Conservation (phyloP, 148 eudicot genomes). For the Arbutus unedo region DNA sequence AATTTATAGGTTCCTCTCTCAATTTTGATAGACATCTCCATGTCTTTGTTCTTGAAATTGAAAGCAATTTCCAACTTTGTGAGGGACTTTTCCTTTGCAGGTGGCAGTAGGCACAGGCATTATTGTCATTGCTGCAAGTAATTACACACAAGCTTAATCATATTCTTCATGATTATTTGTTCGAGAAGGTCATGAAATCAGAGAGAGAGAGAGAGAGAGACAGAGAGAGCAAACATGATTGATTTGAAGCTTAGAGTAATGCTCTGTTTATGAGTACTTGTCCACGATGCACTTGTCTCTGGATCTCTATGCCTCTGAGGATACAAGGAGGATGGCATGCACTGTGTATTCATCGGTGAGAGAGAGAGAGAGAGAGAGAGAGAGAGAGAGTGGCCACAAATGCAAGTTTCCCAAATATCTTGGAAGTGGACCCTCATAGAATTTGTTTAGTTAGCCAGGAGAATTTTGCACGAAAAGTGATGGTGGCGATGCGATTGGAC, state of each 20-base stretch:
- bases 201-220: background rate
- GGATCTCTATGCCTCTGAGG: slow-evolving; percentile 11
- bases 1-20: slow-evolving; percentile 14
- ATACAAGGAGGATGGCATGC: slow-evolving; percentile 19
- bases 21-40: slow-evolving; percentile 12
- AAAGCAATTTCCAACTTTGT: slow-evolving; percentile 14
- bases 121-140: slow-evolving; percentile 9
- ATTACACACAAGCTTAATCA: background rate
- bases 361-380: slow-evolving; percentile 12
- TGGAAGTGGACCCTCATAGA: slow-evolving; percentile 9
- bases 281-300: slow-evolving; percentile 11
- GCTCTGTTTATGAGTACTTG: slow-evolving; percentile 17
- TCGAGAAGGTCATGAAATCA: background rate
- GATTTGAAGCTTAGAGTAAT: slow-evolving; percentile 9
- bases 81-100: slow-evolving; percentile 14
- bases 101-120: slow-evolving; percentile 12
- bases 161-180: background rate
- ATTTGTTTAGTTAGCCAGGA: too few relatives aligned
- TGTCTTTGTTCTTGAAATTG: slow-evolving; percentile 14
- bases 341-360: slow-evolving; percentile 18
- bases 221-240: slow-evolving; percentile 19
- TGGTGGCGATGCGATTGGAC: background rate
- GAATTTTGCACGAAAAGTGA: background rate
- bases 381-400: background rate
- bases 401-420: slow-evolving; percentile 5